Conservation (phyloP, 2,329 filamentous ascomycete genomes). For the Xylariaceae sp. region DNA sequence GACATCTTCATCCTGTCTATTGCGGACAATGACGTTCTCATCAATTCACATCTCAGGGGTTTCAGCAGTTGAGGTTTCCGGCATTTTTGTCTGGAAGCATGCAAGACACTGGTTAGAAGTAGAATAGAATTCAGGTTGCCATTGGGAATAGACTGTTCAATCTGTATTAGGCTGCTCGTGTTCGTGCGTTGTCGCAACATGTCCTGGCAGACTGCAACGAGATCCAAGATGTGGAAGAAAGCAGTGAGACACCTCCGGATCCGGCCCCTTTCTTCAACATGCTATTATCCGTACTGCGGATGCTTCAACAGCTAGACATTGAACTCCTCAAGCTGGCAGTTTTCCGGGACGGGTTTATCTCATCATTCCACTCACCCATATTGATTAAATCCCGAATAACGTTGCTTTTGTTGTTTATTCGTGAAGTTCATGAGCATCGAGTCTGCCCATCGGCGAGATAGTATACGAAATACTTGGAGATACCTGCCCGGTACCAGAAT, state of each 20-base stretch:
- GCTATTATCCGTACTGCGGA: background rate
- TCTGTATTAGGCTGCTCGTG: background rate
- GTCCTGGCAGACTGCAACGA: background rate
- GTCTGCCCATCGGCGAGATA: too few relatives aligned
- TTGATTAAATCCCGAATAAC: too few relatives aligned
- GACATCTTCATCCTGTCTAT: constrained; percentile 15
- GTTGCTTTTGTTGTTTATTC: too few relatives aligned
- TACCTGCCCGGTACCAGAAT: too few relatives aligned
- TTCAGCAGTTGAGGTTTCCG: constrained; percentile 4
- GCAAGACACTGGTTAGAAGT: constrained; percentile 8
- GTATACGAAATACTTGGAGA: too few relatives aligned
- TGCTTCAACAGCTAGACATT: background rate
- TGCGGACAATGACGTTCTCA: constrained; percentile 16
- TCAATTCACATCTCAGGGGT: constrained; percentile 8
- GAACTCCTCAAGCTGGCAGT: background rate
- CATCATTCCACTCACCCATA: too few relatives aligned
- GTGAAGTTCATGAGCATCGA: too few relatives aligned
- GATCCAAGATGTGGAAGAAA: background rate
- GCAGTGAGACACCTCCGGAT: background rate
- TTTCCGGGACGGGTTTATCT: background rate
- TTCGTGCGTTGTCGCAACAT: background rate
- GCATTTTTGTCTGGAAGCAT: constrained; percentile 1
- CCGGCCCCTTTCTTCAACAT: background rate
- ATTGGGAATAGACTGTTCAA: background rate
- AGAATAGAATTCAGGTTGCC: background rate